These are phyloP conservation scores for Orbilia blumenaviensis DNA, from an alignment of 2,329 filamentous ascomycete species.

Conservation along the genomic window DNA sequence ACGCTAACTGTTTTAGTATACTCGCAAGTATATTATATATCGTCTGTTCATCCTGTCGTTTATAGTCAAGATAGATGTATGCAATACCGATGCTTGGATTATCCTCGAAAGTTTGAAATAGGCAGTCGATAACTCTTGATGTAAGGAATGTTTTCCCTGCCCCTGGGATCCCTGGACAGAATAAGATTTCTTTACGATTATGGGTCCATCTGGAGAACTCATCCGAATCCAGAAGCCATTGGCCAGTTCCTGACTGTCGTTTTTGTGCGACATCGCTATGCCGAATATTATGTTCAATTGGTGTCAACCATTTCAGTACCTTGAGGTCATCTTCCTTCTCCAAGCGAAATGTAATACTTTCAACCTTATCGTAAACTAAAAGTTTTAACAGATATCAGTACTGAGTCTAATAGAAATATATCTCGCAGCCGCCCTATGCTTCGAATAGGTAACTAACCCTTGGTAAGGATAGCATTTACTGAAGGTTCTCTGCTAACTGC, in stretches of 20 bases:
- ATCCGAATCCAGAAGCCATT: slow-evolving; percentile 63
- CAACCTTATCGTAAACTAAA: background rate
- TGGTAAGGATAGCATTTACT: slow-evolving; percentile 6
- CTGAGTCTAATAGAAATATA: too few species aligned
- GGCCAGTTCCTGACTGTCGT: slow-evolving; percentile 62
- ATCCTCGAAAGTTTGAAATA: slow-evolving; percentile 48
- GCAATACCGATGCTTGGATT: slow-evolving; percentile 60
- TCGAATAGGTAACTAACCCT: slow-evolving; percentile 55
- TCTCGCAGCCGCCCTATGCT: background rate
- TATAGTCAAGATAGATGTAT: slow-evolving; percentile 65
- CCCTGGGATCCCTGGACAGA: slow-evolving; percentile 10
- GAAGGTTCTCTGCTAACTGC: background rate
- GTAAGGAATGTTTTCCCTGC: slow-evolving; percentile 20
- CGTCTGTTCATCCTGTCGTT: slow-evolving; percentile 61
- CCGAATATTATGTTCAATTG: slow-evolving; percentile 57
- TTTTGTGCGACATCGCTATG: slow-evolving; percentile 62
- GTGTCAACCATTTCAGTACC: slow-evolving; percentile 13
- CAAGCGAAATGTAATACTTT: background rate
- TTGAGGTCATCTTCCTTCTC: slow-evolving; percentile 1
- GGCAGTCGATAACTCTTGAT: background rate
- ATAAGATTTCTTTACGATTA: background rate
- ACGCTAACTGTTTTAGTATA: slow-evolving; percentile 61
- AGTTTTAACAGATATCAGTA: too few species aligned
- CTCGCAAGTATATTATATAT: slow-evolving; percentile 58
- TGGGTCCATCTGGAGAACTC: slow-evolving; percentile 60